A percentile compares a stretch with the other conserved stretches of the same genome.
Evolutionary conservation across 1,284 basidiomycete genomes (phyloP).

Genomic region (Cryptococcus sp.): DNA sequence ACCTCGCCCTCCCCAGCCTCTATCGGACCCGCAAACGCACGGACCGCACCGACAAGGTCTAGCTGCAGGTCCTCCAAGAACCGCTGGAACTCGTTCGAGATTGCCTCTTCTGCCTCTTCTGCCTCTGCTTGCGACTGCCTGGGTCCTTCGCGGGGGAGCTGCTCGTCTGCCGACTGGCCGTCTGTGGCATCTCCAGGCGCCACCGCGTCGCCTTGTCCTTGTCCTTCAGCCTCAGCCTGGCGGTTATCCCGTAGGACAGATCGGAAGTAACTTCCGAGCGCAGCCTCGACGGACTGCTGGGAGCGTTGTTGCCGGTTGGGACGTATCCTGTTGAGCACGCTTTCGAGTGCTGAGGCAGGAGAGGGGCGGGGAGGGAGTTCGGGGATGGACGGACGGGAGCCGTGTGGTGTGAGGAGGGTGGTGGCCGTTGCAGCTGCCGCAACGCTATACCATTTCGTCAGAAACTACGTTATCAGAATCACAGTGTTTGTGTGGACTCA

Average conservation of each 20-base stretch:
- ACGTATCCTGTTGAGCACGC: slow-evolving; percentile 39
- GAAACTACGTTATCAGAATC: no score
- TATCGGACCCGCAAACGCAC: slow-evolving; percentile 34
- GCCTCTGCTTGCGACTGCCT: background rate
- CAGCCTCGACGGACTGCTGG: slow-evolving; percentile 34
- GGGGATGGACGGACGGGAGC: slow-evolving; percentile 13
- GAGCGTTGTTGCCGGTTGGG: slow-evolving; percentile 24
- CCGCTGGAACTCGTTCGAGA: slow-evolving; percentile 37
- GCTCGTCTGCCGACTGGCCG: background rate
- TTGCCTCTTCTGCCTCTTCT: slow-evolving; percentile 6
- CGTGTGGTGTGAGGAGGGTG: slow-evolving; percentile 33
- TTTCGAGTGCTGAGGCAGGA: slow-evolving; percentile 32
- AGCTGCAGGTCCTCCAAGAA: slow-evolving; percentile 44
- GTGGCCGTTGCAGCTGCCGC: slow-evolving; percentile 47
- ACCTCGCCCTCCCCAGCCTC: slow-evolving; percentile 9
- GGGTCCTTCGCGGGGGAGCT: background rate
- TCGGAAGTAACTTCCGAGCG: slow-evolving; percentile 43
- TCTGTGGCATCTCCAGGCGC: slow-evolving; percentile 13
- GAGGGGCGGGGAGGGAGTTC: slow-evolving; percentile 21
- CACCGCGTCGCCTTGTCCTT: no score
- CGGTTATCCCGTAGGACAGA: slow-evolving; percentile 34
- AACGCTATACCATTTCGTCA: slow-evolving; percentile 35
- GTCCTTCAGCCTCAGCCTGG: background rate
- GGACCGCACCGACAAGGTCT: slow-evolving; percentile 41
- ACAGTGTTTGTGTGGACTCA: slow-evolving; percentile 17